Evolutionary conservation across 2,329 filamentous ascomycete genomes (phyloP).

Genomic region (Beauveria bassiana): DNA sequence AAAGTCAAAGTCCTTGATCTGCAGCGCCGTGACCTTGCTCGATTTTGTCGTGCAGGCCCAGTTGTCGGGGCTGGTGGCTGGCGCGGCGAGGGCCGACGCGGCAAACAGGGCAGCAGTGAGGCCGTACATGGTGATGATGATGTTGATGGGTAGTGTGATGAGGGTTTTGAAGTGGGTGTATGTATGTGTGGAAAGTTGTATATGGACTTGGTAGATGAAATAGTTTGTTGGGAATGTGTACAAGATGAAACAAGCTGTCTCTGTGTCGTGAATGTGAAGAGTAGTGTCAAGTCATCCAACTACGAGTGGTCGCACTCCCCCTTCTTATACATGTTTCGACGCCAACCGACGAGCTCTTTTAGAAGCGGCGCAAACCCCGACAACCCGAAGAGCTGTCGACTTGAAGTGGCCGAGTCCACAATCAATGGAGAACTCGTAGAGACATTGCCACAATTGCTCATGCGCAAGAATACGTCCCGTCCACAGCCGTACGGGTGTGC

Average conservation of each 20-base stretch:
- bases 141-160: background rate
- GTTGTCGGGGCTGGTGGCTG: constrained; percentile 10
- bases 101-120: constrained; percentile 19
- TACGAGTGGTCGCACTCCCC: background rate
- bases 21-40: constrained; percentile 26
- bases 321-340: constrained; percentile 6
- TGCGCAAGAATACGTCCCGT: too few relatives aligned
- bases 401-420: too few relatives aligned
- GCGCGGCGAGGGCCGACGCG: constrained; percentile 18
- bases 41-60: constrained; percentile 18
- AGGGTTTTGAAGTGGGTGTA: background rate
- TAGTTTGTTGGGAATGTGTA: background rate
- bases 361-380: background rate
- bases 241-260: background rate
- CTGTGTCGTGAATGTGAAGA: background rate
- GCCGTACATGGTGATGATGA: constrained; percentile 14
- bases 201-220: background rate
- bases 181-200: background rate
- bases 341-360: background rate
- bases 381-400: background rate
- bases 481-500: too few relatives aligned
- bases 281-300: background rate
- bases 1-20: constrained; percentile 37
- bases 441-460: too few relatives aligned
- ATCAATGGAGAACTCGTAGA: too few relatives aligned